Conservation (phyloP, 352 stramenopile genomes). For the Phytopythium vexans region DNA sequence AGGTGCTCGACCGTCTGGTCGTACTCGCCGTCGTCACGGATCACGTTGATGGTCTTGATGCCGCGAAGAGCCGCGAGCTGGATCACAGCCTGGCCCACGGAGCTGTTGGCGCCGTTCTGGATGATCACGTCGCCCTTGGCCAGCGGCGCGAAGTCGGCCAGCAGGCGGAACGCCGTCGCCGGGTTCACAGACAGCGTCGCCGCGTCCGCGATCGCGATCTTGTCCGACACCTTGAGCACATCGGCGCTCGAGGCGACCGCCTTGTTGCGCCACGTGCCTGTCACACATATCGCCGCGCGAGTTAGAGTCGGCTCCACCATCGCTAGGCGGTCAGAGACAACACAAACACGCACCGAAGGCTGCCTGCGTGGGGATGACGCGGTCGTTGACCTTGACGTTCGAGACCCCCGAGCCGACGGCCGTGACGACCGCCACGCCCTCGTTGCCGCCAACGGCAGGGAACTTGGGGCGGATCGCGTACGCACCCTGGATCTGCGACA, state of each 20-base stretch:
- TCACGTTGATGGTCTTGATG: slow-evolving; percentile 90
- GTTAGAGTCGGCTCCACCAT: too few relatives aligned
- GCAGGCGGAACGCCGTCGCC: slow-evolving; percentile 80
- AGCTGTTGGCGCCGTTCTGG: slow-evolving; percentile 88
- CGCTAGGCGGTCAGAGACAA: too few relatives aligned
- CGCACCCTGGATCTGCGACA: slow-evolving; percentile 84
- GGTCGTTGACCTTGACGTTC: slow-evolving; percentile 86
- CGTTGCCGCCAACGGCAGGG: slow-evolving; percentile 80
- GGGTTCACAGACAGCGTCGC: slow-evolving; percentile 83
- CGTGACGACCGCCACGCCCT: slow-evolving; percentile 83
- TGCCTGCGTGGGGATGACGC: slow-evolving; percentile 67
- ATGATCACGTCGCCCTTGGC: slow-evolving; percentile 83
- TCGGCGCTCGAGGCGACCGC: slow-evolving; percentile 59
- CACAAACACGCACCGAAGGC: slow-evolving; percentile 42
- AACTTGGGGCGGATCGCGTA: slow-evolving; percentile 80
- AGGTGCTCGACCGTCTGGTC: slow-evolving; percentile 70
- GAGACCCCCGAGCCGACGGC: slow-evolving; percentile 77
- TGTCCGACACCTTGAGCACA: slow-evolving; percentile 72
- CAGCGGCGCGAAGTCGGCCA: slow-evolving; percentile 82
- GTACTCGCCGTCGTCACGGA: slow-evolving; percentile 82
- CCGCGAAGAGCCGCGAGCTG: slow-evolving; percentile 84
- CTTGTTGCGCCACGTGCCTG: slow-evolving; percentile 73
- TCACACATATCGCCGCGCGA: background rate
- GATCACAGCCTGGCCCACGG: slow-evolving; percentile 86
- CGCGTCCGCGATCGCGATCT: slow-evolving; percentile 85